Percentiles rank a stretch among this genome's conserved stretches.
Conservation (phyloP, 2,329 filamentous ascomycete genomes). For the Helminthosporium solani region DNA sequence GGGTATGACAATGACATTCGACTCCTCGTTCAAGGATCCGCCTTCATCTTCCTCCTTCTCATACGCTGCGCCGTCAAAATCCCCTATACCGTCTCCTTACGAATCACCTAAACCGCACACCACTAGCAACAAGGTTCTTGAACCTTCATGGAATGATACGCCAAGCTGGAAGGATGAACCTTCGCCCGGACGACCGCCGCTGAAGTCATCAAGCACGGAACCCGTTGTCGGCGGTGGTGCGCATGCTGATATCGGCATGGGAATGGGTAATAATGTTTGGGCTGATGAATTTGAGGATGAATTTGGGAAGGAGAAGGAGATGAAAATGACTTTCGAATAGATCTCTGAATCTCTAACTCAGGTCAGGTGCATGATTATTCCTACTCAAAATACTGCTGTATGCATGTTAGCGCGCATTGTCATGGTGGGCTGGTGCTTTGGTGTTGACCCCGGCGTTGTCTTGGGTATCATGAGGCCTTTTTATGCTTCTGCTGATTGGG, state of each 20-base stretch:
- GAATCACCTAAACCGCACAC: slow-evolving; percentile 14
- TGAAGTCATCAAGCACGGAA: slow-evolving; percentile 33
- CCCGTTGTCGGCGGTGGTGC: slow-evolving; percentile 2
- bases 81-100: slow-evolving; percentile 13
- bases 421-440: background rate
- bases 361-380: background rate
- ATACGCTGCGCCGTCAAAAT: slow-evolving; percentile 11
- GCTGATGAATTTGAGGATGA: slow-evolving; percentile 49
- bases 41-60: slow-evolving; percentile 5
- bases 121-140: slow-evolving; percentile 1
- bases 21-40: slow-evolving; percentile 37
- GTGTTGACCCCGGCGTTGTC: background rate
- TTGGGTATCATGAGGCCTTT: background rate
- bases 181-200: slow-evolving; percentile 26
- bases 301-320: slow-evolving; percentile 49
- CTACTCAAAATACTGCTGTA: background rate
- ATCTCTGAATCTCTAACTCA: background rate
- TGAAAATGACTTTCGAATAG: slow-evolving; percentile 50
- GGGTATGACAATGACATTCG: slow-evolving; percentile 48
- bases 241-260: background rate
- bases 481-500: too few relatives aligned
- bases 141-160: slow-evolving; percentile 9
- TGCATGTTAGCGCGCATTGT: slow-evolving; percentile 1
- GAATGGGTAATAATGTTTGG: slow-evolving; percentile 46
- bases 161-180: slow-evolving; percentile 20